Conservation (phyloP, 2,329 filamentous ascomycete species). For the Mollisia scopiformis region DNA sequence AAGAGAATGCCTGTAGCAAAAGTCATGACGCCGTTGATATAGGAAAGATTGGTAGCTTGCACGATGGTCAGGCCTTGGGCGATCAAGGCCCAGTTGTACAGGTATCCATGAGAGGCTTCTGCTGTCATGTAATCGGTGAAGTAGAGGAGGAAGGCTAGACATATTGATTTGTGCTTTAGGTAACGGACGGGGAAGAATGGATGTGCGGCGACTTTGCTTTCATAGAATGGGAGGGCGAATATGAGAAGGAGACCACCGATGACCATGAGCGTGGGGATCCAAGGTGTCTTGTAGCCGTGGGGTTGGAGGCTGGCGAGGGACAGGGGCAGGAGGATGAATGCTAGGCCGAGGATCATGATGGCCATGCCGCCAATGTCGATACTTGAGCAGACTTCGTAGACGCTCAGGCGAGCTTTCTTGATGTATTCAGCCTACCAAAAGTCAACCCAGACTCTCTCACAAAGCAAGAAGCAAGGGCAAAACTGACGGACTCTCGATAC, state of each 20-base stretch:
- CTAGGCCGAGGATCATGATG: background rate
- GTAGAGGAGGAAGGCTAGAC: background rate
- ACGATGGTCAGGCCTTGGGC: background rate
- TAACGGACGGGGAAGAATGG: conserved; percentile 1
- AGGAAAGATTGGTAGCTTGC: background rate
- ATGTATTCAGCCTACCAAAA: background rate
- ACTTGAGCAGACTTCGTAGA: background rate
- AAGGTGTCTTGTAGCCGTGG: background rate
- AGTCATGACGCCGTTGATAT: background rate
- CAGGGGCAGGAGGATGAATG: background rate
- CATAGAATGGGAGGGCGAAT: background rate
- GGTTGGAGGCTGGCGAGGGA: background rate
- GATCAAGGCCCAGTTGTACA: background rate
- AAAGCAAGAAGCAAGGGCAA: too few relatives aligned
- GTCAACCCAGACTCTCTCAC: too few relatives aligned
- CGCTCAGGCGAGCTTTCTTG: background rate
- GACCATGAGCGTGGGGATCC: background rate
- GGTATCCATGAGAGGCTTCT: background rate
- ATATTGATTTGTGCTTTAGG: background rate
- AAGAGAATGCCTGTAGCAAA: background rate
- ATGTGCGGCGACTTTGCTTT: background rate
- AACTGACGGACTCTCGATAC: too few relatives aligned
- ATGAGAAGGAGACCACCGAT: background rate
- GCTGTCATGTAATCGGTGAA: background rate
- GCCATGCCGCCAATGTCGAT: background rate